Percentiles rank a stretch among this genome's conserved stretches.
These are phyloP conservation scores for Phenoliferia sp. DNA, from an alignment of 1,284 basidiomycete species.

Conservation along the genomic window DNA sequence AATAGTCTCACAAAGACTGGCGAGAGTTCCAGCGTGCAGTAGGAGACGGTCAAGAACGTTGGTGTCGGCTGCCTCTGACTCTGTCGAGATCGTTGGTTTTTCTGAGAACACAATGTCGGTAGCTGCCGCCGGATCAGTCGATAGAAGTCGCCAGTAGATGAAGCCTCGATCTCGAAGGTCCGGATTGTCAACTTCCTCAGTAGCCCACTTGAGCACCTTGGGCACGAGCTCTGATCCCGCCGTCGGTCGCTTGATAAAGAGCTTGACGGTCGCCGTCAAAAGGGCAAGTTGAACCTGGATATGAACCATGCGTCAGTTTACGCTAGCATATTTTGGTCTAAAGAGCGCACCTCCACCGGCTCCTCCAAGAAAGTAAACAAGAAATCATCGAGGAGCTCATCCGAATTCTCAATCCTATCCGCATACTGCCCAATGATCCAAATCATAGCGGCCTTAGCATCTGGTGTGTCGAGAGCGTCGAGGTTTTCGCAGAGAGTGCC, in stretches of 20 bases:
- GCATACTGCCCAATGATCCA: constrained; percentile 99
- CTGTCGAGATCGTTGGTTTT: constrained; percentile 90
- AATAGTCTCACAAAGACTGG: constrained; percentile 27
- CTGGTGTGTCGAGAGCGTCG: constrained; percentile 88
- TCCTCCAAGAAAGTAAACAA: constrained; percentile 90
- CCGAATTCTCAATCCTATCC: constrained; percentile 90
- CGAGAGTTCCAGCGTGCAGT: constrained; percentile 37
- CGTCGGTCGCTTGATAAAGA: constrained; percentile 92
- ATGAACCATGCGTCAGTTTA: no score
- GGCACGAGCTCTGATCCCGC: constrained; percentile 86
- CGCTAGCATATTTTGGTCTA: neutral
- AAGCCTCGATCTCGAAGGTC: constrained; percentile 95
- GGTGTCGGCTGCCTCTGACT: constrained; percentile 94
- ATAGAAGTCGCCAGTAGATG: constrained; percentile 98
- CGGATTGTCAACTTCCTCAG: constrained; percentile 95
- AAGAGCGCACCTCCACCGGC: constrained; percentile 69
- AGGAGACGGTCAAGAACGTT: constrained; percentile 82
- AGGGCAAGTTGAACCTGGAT: constrained; percentile 87
- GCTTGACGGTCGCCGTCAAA: constrained; percentile 90
- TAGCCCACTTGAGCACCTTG: constrained; percentile 93
- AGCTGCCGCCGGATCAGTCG: constrained; percentile 84
- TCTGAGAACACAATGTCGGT: constrained; percentile 87
- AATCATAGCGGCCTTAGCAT: constrained; percentile 93
- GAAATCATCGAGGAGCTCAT: constrained; percentile 90
- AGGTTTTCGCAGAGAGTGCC: constrained; percentile 87